phyloP scores from a whole-genome alignment of 2,329 filamentous ascomycete genomes.

The Clathrospora elynae region DNA sequence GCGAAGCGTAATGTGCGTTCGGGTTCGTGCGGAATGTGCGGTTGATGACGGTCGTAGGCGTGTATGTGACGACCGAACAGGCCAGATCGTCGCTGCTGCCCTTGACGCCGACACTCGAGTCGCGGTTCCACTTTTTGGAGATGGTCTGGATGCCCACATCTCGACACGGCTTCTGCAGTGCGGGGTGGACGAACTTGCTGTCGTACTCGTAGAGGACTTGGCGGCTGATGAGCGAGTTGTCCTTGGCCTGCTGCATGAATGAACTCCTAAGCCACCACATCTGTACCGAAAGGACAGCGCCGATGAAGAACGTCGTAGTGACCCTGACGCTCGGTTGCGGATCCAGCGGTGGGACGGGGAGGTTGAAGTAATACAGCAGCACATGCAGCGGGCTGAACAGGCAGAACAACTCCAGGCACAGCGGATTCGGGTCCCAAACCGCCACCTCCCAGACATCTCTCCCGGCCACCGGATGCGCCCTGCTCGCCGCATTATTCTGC shows the following conservation, averaged over 20 bases:
- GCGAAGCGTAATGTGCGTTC: slow-evolving; percentile 77
- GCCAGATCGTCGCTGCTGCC: slow-evolving; percentile 51
- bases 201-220: slow-evolving; percentile 96
- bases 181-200: slow-evolving; percentile 90
- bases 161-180: slow-evolving; percentile 78
- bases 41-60: slow-evolving; percentile 65
- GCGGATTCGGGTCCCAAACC: slow-evolving; percentile 89
- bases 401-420: slow-evolving; percentile 81
- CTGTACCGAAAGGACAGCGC: slow-evolving; percentile 75
- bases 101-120: slow-evolving; percentile 48
- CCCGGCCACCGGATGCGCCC: slow-evolving; percentile 79
- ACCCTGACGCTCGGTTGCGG: slow-evolving; percentile 84
- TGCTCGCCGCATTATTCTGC: slow-evolving; percentile 73
- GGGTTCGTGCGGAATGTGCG: slow-evolving; percentile 80
- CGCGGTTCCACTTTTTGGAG: slow-evolving; percentile 38
- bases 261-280: slow-evolving; percentile 72
- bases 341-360: slow-evolving; percentile 77
- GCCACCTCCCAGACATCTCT: slow-evolving; percentile 94
- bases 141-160: slow-evolving; percentile 79
- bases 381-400: slow-evolving; percentile 93
- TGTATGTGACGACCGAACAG: slow-evolving; percentile 64
- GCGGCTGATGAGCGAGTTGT: slow-evolving; percentile 81
- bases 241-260: slow-evolving; percentile 85
- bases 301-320: slow-evolving; percentile 78
- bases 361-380: slow-evolving; percentile 85